phyloP scores from a whole-genome alignment of 2,329 filamentous ascomycete genomes.

The Moelleriella libera region DNA sequence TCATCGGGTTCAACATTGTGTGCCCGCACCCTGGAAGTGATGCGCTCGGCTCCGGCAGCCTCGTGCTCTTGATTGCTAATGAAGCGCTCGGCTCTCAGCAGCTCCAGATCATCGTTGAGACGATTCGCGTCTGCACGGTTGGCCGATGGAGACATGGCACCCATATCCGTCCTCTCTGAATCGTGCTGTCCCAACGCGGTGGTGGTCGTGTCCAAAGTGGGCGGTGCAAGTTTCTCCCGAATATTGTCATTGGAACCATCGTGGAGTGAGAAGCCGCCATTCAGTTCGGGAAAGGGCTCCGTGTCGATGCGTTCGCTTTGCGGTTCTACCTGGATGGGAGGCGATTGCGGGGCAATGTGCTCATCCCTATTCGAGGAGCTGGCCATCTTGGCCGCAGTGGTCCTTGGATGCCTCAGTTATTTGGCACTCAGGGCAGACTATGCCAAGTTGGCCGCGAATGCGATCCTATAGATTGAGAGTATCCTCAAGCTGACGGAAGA shows the following conservation, averaged over 20 bases:
- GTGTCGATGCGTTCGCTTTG: neutral
- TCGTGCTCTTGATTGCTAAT: slow-evolving; percentile 29
- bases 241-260: slow-evolving; percentile 5
- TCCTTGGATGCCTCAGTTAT: neutral
- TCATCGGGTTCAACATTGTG: slow-evolving; percentile 26
- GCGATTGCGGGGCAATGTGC: neutral
- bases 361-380: neutral
- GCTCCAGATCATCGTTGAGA: slow-evolving; percentile 33
- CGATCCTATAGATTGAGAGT: too few relatives aligned
- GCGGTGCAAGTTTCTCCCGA: slow-evolving; percentile 11
- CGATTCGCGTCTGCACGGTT: slow-evolving; percentile 21
- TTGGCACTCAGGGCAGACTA: neutral
- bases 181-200: slow-evolving; percentile 13
- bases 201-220: slow-evolving; percentile 14
- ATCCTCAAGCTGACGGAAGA: too few relatives aligned
- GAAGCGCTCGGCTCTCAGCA: slow-evolving; percentile 30
- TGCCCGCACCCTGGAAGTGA: slow-evolving; percentile 14
- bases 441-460: too few relatives aligned
- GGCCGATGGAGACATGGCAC: slow-evolving; percentile 9
- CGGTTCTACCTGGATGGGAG: slow-evolving; percentile 5
- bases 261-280: neutral
- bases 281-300: slow-evolving; percentile 3
- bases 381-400: slow-evolving; percentile 2
- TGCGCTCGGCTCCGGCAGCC: slow-evolving; percentile 5
- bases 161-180: slow-evolving; percentile 8